Evolutionary conservation across 2,329 filamentous ascomycete genomes (phyloP).

Genomic region (Apiospora aurea): DNA sequence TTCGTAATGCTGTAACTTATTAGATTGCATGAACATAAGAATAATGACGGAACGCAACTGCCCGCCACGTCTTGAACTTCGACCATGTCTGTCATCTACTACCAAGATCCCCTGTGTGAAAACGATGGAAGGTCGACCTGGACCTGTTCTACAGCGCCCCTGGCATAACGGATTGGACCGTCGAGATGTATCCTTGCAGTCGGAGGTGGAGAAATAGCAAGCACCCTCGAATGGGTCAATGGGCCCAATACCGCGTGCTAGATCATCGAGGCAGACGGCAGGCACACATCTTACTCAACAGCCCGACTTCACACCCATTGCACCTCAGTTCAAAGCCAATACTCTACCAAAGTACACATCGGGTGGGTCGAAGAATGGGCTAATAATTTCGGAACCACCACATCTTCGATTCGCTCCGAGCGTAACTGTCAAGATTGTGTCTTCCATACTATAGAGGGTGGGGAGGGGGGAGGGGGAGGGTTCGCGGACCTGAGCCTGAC

Average conservation of each 20-base stretch:
- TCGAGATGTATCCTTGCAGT: too few relatives aligned
- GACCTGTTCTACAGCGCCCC: background rate
- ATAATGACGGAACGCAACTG: background rate
- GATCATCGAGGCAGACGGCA: background rate
- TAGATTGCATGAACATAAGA: background rate
- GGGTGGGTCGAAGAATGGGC: too few relatives aligned
- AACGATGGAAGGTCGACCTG: background rate
- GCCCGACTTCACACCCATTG: too few relatives aligned
- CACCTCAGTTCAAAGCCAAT: background rate
- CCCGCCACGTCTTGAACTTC: background rate
- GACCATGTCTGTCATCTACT: background rate
- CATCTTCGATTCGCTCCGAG: too few relatives aligned
- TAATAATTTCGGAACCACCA: too few relatives aligned
- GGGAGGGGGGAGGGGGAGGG: too few relatives aligned
- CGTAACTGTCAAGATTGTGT: too few relatives aligned
- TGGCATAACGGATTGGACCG: background rate
- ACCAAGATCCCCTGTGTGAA: background rate
- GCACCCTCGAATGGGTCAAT: background rate
- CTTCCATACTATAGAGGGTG: too few relatives aligned
- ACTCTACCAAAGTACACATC: too few relatives aligned
- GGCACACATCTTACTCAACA: background rate
- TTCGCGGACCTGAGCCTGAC: too few relatives aligned
- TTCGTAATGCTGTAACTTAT: background rate
- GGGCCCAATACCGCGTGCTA: background rate
- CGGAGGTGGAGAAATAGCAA: background rate